Base-by-base conservation (phyloP, 495 filamentous ascomycete genomes). In the Filosporella fistucella region DNA sequence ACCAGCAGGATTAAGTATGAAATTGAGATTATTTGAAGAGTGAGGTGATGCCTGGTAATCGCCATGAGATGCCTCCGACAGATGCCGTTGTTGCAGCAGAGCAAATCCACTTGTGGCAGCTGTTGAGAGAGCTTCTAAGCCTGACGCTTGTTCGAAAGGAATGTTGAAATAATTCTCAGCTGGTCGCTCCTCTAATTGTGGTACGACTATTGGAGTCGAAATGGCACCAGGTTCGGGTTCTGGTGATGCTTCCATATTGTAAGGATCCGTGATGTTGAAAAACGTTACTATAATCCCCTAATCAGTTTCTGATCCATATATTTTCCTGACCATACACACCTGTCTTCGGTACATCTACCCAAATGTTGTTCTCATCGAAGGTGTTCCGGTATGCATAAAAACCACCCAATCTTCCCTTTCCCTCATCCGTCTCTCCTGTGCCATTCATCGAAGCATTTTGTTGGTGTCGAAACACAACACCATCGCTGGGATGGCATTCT, bases 371-470 rank as follows among this genome's bases (percentile, higher is more conserved):
- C 47, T 76, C 70, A 44, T 74, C 70, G 54, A 86, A 86, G 2
- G 81, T 82, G 58, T 86, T 80, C 57, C 77, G 81, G 58, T 86
- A 86, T 24, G 77, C 79, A 58, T 82, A 86, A 58, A 84, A 86
- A n/a, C 77, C 75, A 42, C 75, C 75, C 46, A 86, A 63, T 33
- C 53, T 56, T 0, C 64, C 66, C 16, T 63, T 65, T 16, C 68
- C 72, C 46, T 64, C 66, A 14, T 71, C 61, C 12, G 58, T 58
- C 4, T 63, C 64, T 17, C 57, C 57, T 21, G 57, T 51, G 7
- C 72, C 68, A 47, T 84, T 86, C 80, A 86, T 81, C 7, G 80
- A 83, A 3, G 82, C 80, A 73, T 86, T 86, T 59, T 86, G 82
- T 55, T 86, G 82, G 62, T 86, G 82, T 28, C 82, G 74, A 56